Base-by-base conservation (phyloP, 164 flowering plant genomes). In the Vitis vinifera region DNA sequence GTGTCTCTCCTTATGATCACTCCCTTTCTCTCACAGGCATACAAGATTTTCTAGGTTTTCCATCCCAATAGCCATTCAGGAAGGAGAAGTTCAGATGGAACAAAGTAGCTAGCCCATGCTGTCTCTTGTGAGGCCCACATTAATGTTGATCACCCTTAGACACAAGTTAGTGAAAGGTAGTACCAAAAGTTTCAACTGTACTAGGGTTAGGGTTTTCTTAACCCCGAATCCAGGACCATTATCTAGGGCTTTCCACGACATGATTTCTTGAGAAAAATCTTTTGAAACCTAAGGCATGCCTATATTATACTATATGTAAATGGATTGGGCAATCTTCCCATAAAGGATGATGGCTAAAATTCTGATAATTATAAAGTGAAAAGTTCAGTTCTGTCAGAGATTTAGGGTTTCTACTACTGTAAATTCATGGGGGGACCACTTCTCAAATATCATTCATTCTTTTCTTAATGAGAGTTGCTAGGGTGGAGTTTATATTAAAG, bases 201-300 rank as follows among this genome's bases (percentile, higher is more conserved):
- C 51, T 72, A 66, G 57, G 67, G 49, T 75, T 31, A 65, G 76
- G 71, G 48, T 55, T 71, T 62, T 55, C 69, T 31, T 27, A 68
- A 66, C 72, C 79, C 78, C 67, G 71, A 65, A 69, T 58, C 23
- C 12, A 2, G 73, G 82, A 73, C 76, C 82, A 75, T 72, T 16
- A 64, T 52, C 62, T 68, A 48, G 68, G 59, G 67, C 63, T 74
- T 72, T 66, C 61, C 55, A 66, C 56, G n/a, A 55, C 75, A 68
- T 71, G 66, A 53, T 58, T 69, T 61, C 23, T 10, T 59, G 74
- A 69, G 78, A 72, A 77, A 76, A 63, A 49, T 66, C 66, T 19
- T 68, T 76, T n/a, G 48, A 70, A 63, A 76, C 77, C 72, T 73
- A 55, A 68, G 48, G 77, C 79, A 73, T 79, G 79, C 68, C 66